Conservation (phyloP, 148 eudicot species). For the Heliamphora exappendiculata region DNA sequence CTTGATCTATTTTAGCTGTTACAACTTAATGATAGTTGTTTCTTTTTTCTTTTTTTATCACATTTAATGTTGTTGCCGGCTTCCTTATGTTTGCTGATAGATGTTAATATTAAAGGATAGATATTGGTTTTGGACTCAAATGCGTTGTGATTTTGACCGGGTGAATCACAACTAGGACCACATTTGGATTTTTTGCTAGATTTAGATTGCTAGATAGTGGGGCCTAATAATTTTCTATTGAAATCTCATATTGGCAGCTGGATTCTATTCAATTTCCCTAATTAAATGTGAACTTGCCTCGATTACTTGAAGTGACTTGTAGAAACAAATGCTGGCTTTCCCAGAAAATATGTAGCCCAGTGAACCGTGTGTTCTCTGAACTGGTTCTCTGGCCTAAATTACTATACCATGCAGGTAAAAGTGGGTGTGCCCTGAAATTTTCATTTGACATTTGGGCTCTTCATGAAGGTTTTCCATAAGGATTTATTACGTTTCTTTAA, state of each 20-base stretch:
- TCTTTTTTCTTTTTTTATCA: background rate
- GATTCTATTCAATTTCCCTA: background rate
- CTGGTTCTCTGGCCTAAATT: background rate
- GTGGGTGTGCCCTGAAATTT: background rate
- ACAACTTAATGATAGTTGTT: background rate
- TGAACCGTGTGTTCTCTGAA: background rate
- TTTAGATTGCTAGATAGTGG: background rate
- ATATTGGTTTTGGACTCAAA: slow-evolving; percentile 19
- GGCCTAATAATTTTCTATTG: background rate
- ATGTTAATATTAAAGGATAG: slow-evolving; percentile 10
- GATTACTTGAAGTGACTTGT: background rate
- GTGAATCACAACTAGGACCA: background rate
- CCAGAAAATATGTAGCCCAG: background rate
- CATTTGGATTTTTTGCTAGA: background rate
- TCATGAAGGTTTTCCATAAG: background rate
- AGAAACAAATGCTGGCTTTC: background rate
- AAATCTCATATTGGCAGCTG: background rate
- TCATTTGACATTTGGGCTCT: background rate
- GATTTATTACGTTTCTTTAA: background rate
- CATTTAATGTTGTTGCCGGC: background rate
- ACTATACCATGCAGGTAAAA: background rate
- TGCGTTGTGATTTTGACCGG: background rate
- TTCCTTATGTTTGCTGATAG: background rate
- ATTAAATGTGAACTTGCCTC: background rate
- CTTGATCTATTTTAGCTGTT: slow-evolving; percentile 2